Conservation (phyloP, 2,329 filamentous ascomycete genomes). For the Cladosporium sphaerospermum region DNA sequence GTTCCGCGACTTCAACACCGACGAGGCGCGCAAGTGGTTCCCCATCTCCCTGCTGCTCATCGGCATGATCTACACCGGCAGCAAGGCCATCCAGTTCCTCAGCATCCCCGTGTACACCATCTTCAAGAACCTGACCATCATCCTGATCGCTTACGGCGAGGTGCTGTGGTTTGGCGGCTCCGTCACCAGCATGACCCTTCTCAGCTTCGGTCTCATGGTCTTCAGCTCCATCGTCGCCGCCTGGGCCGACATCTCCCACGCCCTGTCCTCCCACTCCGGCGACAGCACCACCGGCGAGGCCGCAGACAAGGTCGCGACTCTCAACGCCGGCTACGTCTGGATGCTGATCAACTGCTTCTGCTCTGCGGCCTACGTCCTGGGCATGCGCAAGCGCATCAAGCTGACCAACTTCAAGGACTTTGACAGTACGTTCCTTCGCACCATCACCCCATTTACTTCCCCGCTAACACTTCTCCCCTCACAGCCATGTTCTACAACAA, state of each 20-base stretch:
- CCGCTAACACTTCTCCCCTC: neutral
- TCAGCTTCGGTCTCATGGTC: conserved; percentile 96
- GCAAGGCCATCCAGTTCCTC: conserved; percentile 91
- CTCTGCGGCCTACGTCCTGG: conserved; percentile 79
- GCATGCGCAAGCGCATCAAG: conserved; percentile 98
- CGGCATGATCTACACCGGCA: conserved; percentile 98
- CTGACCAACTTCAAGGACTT: conserved; percentile 99
- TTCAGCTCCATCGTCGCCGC: conserved; percentile 89
- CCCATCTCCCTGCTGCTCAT: conserved; percentile 92
- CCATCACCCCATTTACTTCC: conserved; percentile 1
- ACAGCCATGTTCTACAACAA: conserved; percentile 99
- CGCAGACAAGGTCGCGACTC: conserved; percentile 71
- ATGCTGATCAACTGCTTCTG: conserved; percentile 97
- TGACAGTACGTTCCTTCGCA: conserved; percentile 68
- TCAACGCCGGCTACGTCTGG: conserved; percentile 95
- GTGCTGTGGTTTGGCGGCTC: conserved; percentile 96
- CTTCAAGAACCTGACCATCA: conserved; percentile 99
- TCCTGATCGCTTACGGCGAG: conserved; percentile 96
- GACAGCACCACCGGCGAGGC: conserved; percentile 43
- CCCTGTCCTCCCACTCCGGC: conserved; percentile 54
- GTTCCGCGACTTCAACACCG: conserved; percentile 74
- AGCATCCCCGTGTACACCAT: conserved; percentile 99
- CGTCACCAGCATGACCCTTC: conserved; percentile 77
- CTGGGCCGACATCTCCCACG: conserved; percentile 93
- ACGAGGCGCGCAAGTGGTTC: conserved; percentile 95